Base-by-base conservation (phyloP, 202 grass and related monocot species). In the Carex sylvatica region DNA sequence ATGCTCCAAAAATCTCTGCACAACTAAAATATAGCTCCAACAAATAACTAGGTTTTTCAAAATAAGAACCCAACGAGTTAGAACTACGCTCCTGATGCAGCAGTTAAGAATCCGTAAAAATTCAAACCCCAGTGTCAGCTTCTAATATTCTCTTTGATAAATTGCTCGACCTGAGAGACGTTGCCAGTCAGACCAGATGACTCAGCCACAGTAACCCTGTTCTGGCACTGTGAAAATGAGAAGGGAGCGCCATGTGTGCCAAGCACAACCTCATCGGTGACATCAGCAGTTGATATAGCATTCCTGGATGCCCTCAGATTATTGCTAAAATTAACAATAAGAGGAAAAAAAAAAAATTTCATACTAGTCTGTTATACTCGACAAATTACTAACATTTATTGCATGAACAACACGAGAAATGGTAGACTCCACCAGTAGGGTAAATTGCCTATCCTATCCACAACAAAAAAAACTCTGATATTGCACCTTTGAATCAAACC, bases 221-320 rank as follows among this genome's bases (percentile, higher is more conserved):
- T 98, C 65, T 86, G 87, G 82, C 92, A 98, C 74, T 95, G 91
- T 51, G 76, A 82, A 60, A 98, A 95, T 36, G 73, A 87, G 26
- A 98, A 98, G 31, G 61, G 54, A 83, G 89, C 83, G 68, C 91
- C 95, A 79, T 83, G 86, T 66, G 91, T 85, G 53, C 92, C 95
- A 54, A 98, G 82, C 65, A 89, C 83, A 35, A 91, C 79, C 76
- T 98, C 92, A 55, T 88, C 82, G 12, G 84, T 79, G 23, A 95
- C 87, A 75, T 98, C 95, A 83, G 95, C 95, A 74, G 86, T 89
- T 73, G 92, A 95, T 79, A 98, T 84, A 36, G 87, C 89, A 13
- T 93, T 98, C 85, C 92, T 98, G 14, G 92, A 98, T 82, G 88
- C 80, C 15, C 90, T 86, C 54, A 98, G 87, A 49, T 98, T 95